These are phyloP conservation scores for Trebouxia gelatinosa DNA, from an alignment of 163 green algal species.

Conservation along the genomic window DNA sequence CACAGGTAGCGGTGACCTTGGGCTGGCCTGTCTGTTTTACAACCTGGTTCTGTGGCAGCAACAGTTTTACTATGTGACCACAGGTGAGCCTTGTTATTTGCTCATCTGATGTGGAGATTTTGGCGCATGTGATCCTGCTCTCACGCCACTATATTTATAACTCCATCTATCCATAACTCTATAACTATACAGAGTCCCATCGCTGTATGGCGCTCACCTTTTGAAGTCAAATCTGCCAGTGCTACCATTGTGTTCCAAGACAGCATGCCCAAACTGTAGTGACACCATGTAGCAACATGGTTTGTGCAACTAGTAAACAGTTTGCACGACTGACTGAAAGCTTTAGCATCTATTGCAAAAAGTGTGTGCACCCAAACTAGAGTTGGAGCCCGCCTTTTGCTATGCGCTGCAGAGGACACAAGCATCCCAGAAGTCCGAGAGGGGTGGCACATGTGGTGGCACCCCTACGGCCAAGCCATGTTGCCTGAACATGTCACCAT, in stretches of 20 bases:
- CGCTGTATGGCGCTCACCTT: too few relatives aligned
- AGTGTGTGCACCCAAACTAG: not conserved
- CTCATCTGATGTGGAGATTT: too few relatives aligned
- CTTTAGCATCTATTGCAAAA: not conserved
- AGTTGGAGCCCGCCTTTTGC: not conserved
- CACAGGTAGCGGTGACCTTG: not conserved
- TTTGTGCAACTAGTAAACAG: not conserved
- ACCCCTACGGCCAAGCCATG: slow-evolving; percentile 14
- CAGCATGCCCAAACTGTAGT: not conserved
- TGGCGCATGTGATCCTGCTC: too few relatives aligned
- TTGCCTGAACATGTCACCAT: slow-evolving; percentile 1
- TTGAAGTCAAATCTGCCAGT: not conserved
- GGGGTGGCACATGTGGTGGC: slow-evolving; percentile 21
- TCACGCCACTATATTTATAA: too few relatives aligned
- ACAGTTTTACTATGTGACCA: slow-evolving; percentile 3
- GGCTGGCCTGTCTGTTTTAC: not conserved
- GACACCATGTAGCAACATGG: not conserved
- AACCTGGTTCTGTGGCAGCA: slow-evolving; percentile 17
- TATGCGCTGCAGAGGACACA: slow-evolving; percentile 9
- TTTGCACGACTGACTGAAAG: not conserved
- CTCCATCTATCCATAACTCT: too few relatives aligned
- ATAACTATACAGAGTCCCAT: too few relatives aligned
- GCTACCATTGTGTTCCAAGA: not conserved
- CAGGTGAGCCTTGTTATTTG: too few relatives aligned
- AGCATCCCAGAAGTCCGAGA: slow-evolving; percentile 10